Evolutionary conservation across 768 basidiomycete genomes (phyloP).

Genomic region (Gautieria morchelliformis): DNA sequence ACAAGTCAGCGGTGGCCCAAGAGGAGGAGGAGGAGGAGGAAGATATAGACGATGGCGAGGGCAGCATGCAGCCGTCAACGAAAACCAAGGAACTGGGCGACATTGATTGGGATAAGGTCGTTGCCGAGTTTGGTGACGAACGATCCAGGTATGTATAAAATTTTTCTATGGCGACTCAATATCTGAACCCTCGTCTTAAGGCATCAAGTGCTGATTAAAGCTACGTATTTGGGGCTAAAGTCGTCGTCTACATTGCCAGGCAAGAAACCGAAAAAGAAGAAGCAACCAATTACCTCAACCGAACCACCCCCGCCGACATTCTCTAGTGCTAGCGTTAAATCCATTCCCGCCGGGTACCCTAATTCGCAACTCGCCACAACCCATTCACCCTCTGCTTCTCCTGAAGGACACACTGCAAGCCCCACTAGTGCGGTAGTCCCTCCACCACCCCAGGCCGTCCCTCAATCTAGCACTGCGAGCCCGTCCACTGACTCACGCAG

Average conservation of each 20-base stretch:
- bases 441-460: neutral
- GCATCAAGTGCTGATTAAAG: constrained; percentile 78
- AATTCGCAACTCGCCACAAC: neutral
- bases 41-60: neutral
- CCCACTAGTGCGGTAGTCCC: neutral
- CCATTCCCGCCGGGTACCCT: neutral
- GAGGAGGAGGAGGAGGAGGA: constrained; percentile 23
- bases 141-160: constrained; percentile 55
- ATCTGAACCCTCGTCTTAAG: constrained; percentile 25
- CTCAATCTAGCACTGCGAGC: neutral
- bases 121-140: constrained; percentile 61
- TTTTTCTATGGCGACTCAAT: neutral
- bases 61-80: neutral
- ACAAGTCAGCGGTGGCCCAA: constrained; percentile 23
- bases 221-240: constrained; percentile 68
- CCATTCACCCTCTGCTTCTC: neutral
- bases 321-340: neutral
- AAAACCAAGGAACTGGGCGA: constrained; percentile 36
- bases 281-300: neutral
- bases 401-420: neutral
- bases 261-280: constrained; percentile 5
- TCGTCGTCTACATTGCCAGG: constrained; percentile 11
- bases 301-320: neutral
- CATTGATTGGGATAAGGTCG: constrained; percentile 75
- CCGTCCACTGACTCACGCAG: neutral